These are phyloP conservation scores for Ustilago esculenta DNA, from an alignment of 1,284 basidiomycete species.

Conservation along the genomic window DNA sequence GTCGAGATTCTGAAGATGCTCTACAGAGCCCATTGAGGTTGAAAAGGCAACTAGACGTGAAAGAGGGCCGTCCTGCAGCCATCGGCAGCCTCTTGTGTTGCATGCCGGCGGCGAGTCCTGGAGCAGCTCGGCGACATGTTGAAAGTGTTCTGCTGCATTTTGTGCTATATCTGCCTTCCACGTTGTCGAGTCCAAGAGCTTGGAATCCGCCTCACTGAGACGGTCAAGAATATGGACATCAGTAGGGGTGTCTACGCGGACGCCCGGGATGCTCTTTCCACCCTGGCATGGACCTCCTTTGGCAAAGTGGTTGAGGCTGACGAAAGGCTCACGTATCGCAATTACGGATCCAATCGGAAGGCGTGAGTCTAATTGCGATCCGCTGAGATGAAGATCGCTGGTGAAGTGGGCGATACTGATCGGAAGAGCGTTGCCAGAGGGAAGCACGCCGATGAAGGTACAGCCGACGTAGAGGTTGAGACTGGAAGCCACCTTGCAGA, in stretches of 20 bases:
- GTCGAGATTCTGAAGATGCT: neutral
- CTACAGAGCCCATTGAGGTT: neutral
- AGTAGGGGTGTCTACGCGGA: slow-evolving; percentile 63
- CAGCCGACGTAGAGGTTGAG: slow-evolving; percentile 57
- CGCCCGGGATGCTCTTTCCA: slow-evolving; percentile 50
- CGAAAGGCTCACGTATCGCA: slow-evolving; percentile 62
- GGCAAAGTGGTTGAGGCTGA: slow-evolving; percentile 56
- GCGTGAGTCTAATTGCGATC: slow-evolving; percentile 32
- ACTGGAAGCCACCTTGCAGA: slow-evolving; percentile 55
- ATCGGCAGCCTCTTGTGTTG: slow-evolving; percentile 41
- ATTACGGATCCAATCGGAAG: slow-evolving; percentile 59
- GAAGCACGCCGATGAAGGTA: slow-evolving; percentile 54
- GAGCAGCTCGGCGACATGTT: slow-evolving; percentile 4
- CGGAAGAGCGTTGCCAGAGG: slow-evolving; percentile 49
- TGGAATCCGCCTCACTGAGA: slow-evolving; percentile 11
- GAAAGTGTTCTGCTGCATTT: slow-evolving; percentile 10
- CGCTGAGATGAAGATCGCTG: slow-evolving; percentile 44
- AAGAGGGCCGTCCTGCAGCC: slow-evolving; percentile 55
- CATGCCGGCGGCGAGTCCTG: slow-evolving; percentile 12
- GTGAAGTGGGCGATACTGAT: slow-evolving; percentile 63
- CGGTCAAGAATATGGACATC: slow-evolving; percentile 56
- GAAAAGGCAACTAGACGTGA: slow-evolving; percentile 20
- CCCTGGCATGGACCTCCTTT: slow-evolving; percentile 57
- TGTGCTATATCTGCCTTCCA: slow-evolving; percentile 32
- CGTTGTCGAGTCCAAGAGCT: slow-evolving; percentile 11